Conservation (phyloP, 768 basidiomycete species). For the Suillus placidus region DNA sequence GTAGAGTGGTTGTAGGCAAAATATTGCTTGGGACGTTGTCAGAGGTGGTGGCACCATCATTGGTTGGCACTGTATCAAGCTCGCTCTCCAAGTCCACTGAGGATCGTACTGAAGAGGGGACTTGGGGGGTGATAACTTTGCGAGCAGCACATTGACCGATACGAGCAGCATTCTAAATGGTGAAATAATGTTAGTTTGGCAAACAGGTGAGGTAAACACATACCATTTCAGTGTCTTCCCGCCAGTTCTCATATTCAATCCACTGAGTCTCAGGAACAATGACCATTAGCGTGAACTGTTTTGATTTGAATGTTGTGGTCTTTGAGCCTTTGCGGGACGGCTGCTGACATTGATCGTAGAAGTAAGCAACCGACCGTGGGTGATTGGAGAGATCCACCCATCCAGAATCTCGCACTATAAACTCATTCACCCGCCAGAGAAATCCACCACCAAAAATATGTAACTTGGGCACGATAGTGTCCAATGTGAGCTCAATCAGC, state of each 20-base stretch:
- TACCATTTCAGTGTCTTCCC: background rate
- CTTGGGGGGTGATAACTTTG: background rate
- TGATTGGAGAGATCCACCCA: constrained; percentile 14
- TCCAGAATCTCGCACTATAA: constrained; percentile 10
- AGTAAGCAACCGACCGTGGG: background rate
- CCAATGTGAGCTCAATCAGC: background rate
- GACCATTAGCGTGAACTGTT: constrained; percentile 8
- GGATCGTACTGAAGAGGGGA: background rate
- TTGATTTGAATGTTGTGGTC: constrained; percentile 7
- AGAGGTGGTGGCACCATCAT: constrained; percentile 2
- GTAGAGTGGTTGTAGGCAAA: background rate
- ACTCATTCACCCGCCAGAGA: constrained; percentile 9
- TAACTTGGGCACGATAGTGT: constrained; percentile 7
- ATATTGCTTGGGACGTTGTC: background rate
- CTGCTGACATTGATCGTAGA: constrained; percentile 11
- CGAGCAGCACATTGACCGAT: constrained; percentile 1
- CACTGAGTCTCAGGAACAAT: constrained; percentile 13
- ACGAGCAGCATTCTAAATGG: background rate
- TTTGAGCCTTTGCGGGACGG: constrained; percentile 5
- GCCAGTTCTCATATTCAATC: constrained; percentile 9
- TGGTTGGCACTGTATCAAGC: background rate
- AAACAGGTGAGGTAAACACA: background rate
- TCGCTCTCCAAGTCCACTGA: background rate
- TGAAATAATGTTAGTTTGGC: background rate
- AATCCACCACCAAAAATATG: constrained; percentile 4